Percentiles rank a stretch among this genome's conserved stretches.
Evolutionary conservation across 306 rosid species (phyloP).

Genomic region (Ceratonia siliqua): DNA sequence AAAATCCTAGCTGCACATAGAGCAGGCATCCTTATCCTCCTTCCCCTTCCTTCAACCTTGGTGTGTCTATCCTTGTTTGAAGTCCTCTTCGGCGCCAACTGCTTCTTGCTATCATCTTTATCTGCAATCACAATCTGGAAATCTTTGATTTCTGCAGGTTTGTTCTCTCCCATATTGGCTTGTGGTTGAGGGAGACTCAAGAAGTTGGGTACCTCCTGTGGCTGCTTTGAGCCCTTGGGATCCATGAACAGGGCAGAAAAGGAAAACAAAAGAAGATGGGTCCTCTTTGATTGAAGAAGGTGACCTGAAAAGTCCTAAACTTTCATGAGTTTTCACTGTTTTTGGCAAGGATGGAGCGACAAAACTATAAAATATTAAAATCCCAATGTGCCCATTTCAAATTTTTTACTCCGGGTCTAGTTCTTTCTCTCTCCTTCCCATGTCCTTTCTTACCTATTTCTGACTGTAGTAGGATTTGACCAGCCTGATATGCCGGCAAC

Average conservation of each 20-base stretch:
- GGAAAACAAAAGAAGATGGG: slow-evolving; percentile 37
- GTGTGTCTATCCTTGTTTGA: slow-evolving; percentile 97
- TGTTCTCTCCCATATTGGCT: slow-evolving; percentile 67
- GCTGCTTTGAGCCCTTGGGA: slow-evolving; percentile 93
- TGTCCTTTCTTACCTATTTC: slow-evolving; percentile 46
- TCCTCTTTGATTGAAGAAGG: slow-evolving; percentile 70
- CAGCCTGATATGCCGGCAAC: slow-evolving; percentile 36
- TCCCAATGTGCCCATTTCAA: slow-evolving; percentile 55
- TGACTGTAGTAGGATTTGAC: slow-evolving; percentile 57
- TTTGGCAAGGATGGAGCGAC: slow-evolving; percentile 62
- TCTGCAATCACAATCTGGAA: slow-evolving; percentile 75
- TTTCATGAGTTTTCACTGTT: slow-evolving; percentile 88
- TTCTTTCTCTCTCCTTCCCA: background rate
- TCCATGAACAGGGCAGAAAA: slow-evolving; percentile 67
- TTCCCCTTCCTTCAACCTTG: slow-evolving; percentile 91
- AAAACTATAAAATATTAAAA: slow-evolving; percentile 46
- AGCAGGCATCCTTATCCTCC: slow-evolving; percentile 98
- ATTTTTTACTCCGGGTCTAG: background rate
- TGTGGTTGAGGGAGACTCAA: slow-evolving; percentile 51
- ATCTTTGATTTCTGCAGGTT: slow-evolving; percentile 71
- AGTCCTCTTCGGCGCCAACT: slow-evolving; percentile 82
- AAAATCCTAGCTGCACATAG: slow-evolving; percentile 90
- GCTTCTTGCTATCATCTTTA: slow-evolving; percentile 70
- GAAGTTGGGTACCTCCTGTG: slow-evolving; percentile 57
- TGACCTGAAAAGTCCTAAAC: slow-evolving; percentile 73